These are phyloP conservation scores for Tolypocladium album DNA, from an alignment of 2,329 filamentous ascomycete species.

Conservation along the genomic window DNA sequence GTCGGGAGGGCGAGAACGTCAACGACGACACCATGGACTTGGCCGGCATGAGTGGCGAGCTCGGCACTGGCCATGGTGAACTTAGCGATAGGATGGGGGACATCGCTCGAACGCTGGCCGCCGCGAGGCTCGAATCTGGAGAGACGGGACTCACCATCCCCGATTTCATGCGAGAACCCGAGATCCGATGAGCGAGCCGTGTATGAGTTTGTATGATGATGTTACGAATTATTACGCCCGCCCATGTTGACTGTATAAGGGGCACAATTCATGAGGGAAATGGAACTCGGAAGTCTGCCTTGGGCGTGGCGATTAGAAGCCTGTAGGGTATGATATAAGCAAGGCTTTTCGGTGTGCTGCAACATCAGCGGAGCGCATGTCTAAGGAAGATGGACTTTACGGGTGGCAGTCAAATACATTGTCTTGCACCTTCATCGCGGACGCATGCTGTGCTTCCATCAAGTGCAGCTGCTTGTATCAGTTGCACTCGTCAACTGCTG, in stretches of 20 bases:
- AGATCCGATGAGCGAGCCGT: slow-evolving; percentile 21
- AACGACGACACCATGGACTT: slow-evolving; percentile 16
- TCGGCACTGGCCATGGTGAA: slow-evolving; percentile 1
- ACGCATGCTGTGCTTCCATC: too few species aligned
- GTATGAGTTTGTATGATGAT: not conserved
- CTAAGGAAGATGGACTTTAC: not conserved
- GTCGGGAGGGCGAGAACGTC: slow-evolving; percentile 20
- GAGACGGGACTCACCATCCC: slow-evolving; percentile 25
- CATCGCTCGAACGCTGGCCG: slow-evolving; percentile 15
- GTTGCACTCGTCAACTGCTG: too few species aligned
- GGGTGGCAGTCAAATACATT: too few species aligned
- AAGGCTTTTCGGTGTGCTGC: not conserved
- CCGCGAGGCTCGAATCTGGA: slow-evolving; percentile 18
- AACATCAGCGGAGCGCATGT: not conserved
- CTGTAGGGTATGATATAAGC: not conserved
- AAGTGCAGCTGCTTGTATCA: too few species aligned
- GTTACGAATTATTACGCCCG: not conserved
- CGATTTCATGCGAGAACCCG: slow-evolving; percentile 32
- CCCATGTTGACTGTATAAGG: not conserved
- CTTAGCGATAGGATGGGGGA: slow-evolving; percentile 13
- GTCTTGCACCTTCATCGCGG: too few species aligned
- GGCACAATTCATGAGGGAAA: not conserved
- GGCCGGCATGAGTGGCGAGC: slow-evolving; percentile 9
- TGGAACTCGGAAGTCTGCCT: not conserved
- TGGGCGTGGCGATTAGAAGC: not conserved